A percentile compares a stretch with the other conserved stretches of the same genome.
Conservation (phyloP, 495 filamentous ascomycete species). For the Trypethelium eluteriae region DNA sequence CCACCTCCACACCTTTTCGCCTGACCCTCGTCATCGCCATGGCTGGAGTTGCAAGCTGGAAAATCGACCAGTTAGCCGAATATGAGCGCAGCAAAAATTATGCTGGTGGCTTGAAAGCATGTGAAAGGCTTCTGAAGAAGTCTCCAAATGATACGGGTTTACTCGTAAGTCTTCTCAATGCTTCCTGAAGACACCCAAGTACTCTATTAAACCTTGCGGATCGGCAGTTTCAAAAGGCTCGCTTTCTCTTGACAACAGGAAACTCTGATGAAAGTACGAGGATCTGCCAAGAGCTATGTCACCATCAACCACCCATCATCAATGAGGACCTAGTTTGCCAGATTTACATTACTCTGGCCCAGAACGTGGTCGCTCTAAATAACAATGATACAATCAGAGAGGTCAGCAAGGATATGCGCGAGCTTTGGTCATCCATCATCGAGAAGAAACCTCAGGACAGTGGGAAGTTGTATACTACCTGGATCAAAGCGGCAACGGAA, state of each 20-base stretch:
- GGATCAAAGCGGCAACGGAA: background rate
- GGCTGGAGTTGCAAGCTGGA: background rate
- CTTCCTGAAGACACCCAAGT: too few relatives aligned
- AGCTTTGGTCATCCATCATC: background rate
- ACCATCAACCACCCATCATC: background rate
- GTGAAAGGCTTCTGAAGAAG: slow-evolving; percentile 3
- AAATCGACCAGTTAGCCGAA: background rate
- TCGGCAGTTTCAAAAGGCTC: background rate
- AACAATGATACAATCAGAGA: background rate
- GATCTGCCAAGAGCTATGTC: background rate
- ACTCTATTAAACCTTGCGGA: background rate
- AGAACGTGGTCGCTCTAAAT: background rate
- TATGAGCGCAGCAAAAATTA: background rate
- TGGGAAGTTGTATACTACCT: background rate
- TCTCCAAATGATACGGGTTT: background rate
- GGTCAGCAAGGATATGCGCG: background rate
- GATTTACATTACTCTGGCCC: background rate
- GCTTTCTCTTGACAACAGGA: background rate
- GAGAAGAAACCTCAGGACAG: background rate
- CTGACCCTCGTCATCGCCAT: background rate
- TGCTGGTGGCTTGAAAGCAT: background rate
- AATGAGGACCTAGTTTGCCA: background rate
- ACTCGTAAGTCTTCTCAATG: background rate
- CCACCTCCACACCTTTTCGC: background rate
- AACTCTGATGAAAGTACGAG: background rate